A percentile compares a stretch with the other conserved stretches of the same genome.
phyloP scores from a whole-genome alignment of 805 yeast genomes.

The Komagataella mondaviorum region DNA sequence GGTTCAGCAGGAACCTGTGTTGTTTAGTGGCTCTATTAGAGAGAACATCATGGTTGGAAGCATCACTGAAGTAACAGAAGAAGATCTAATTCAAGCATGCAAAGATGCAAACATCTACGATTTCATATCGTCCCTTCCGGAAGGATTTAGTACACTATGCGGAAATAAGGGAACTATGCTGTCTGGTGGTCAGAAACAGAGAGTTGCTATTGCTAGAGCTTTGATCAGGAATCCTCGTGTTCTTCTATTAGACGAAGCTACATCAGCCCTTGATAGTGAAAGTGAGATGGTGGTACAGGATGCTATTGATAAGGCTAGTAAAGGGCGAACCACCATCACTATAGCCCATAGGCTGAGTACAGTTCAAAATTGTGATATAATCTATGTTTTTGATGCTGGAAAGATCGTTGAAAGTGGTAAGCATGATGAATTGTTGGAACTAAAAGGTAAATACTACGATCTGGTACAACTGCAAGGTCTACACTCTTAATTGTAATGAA shows the following conservation, averaged over 20 bases:
- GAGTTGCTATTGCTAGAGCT: slow-evolving; percentile 78
- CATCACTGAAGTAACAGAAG: slow-evolving; percentile 17
- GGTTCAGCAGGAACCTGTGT: slow-evolving; percentile 63
- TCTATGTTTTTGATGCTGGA: slow-evolving; percentile 49
- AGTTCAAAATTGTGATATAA: slow-evolving; percentile 67
- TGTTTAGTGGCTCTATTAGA: slow-evolving; percentile 60
- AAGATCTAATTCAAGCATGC: slow-evolving; percentile 23
- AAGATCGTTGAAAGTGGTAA: slow-evolving; percentile 34
- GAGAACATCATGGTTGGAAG: slow-evolving; percentile 63
- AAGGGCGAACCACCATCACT: slow-evolving; percentile 64
- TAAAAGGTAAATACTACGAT: slow-evolving; percentile 13
- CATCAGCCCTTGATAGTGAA: slow-evolving; percentile 80
- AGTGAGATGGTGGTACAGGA: slow-evolving; percentile 77
- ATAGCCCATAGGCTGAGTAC: slow-evolving; percentile 90
- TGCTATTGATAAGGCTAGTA: slow-evolving; percentile 39
- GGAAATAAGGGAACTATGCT: slow-evolving; percentile 29
- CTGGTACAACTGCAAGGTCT: slow-evolving; percentile 20
- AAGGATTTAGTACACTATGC: slow-evolving; percentile 46
- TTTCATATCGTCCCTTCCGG: slow-evolving; percentile 39
- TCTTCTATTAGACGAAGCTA: slow-evolving; percentile 78
- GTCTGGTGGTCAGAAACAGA: slow-evolving; percentile 88
- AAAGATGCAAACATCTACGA: slow-evolving; percentile 35
- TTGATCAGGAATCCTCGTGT: slow-evolving; percentile 50
- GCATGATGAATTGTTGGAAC: slow-evolving; percentile 19
- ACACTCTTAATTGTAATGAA: neutral